phyloP scores from a whole-genome alignment of 1,284 basidiomycete genomes.

The Tilletia setariae region DNA sequence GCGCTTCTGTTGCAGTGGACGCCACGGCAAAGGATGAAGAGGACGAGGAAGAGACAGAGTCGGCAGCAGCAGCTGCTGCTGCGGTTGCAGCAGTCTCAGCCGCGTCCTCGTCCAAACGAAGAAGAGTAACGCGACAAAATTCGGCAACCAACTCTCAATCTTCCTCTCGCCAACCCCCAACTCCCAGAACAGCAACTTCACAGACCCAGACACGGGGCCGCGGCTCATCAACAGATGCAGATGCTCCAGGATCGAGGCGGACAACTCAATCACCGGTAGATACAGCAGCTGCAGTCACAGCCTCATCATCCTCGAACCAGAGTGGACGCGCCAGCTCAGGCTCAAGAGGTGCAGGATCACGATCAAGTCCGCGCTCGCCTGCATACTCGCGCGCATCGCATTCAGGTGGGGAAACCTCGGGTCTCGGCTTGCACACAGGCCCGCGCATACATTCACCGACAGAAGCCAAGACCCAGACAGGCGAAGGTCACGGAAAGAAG shows the following conservation, averaged over 20 bases:
- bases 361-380: conserved; percentile 8
- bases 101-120: neutral
- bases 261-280: conserved; percentile 9
- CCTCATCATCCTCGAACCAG: neutral
- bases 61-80: neutral
- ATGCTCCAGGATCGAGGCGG: neutral
- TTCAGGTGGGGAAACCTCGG: neutral
- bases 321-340: neutral
- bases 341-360: neutral
- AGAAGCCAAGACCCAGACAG: neutral
- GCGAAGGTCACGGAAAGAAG: conserved; percentile 6
- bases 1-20: neutral
- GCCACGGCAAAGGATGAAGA: conserved; percentile 12
- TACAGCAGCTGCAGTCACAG: neutral
- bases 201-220: no score
- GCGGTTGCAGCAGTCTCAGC: no score
- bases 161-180: neutral
- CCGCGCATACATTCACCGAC: neutral
- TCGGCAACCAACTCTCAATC: neutral
- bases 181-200: neutral
- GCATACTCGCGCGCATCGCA: no score
- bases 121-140: conserved; percentile 7
- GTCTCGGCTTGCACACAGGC: neutral
- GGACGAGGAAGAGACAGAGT: neutral
- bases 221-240: neutral